These are phyloP conservation scores for Pseudozyma hubeiensis DNA, from an alignment of 1,284 basidiomycete species.

Conservation along the genomic window DNA sequence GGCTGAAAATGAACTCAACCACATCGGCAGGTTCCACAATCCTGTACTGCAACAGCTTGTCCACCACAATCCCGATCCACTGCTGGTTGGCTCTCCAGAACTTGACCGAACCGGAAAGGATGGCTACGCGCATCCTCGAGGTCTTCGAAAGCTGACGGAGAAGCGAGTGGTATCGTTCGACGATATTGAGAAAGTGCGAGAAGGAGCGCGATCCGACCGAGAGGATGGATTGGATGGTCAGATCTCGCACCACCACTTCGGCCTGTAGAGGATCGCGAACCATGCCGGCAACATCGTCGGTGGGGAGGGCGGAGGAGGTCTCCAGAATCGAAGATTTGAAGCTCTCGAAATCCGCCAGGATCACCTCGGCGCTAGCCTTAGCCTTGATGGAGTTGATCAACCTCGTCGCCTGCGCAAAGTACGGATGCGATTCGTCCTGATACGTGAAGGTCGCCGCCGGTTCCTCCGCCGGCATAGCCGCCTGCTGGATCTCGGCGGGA, in stretches of 20 bases:
- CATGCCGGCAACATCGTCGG: conserved; percentile 71
- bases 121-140: conserved; percentile 70
- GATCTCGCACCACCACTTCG: conserved; percentile 78
- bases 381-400: conserved; percentile 83
- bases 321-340: conserved; percentile 53
- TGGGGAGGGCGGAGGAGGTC: conserved; percentile 51
- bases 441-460: conserved; percentile 87
- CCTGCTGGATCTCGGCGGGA: conserved; percentile 78
- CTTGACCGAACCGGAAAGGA: conserved; percentile 79
- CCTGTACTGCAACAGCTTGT: conserved; percentile 98
- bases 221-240: conserved; percentile 88
- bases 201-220: conserved; percentile 94
- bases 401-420: conserved; percentile 83
- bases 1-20: conserved; percentile 82
- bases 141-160: conserved; percentile 79
- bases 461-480: conserved; percentile 78
- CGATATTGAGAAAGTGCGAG: conserved; percentile 96
- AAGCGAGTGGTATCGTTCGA: conserved; percentile 90
- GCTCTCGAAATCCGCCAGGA: conserved; percentile 80
- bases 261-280: conserved; percentile 70
- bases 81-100: conserved; percentile 76
- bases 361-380: conserved; percentile 78
- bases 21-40: conserved; percentile 94
- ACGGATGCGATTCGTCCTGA: conserved; percentile 77
- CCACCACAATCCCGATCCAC: conserved; percentile 78